phyloP scores from a whole-genome alignment of 306 rosid species.

The Lathyrus sativus region DNA sequence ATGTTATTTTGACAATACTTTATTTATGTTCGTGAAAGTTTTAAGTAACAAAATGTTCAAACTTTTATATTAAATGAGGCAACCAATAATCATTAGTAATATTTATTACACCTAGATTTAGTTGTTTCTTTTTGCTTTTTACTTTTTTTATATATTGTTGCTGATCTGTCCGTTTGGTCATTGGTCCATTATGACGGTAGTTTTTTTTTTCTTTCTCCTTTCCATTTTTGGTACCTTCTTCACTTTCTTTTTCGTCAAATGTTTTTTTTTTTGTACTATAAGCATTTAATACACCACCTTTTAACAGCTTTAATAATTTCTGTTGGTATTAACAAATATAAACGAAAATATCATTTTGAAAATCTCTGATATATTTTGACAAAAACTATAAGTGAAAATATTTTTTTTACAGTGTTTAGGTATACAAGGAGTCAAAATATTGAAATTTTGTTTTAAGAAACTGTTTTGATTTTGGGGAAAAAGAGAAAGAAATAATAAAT shows the following conservation, averaged over 20 bases:
- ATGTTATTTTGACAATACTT: no score
- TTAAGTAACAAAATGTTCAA: no score
- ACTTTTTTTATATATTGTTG: background rate
- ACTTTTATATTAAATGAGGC: no score
- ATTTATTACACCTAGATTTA: conserved; percentile 7
- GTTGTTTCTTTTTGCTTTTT: background rate
- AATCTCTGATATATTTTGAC: no score
- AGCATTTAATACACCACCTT: background rate
- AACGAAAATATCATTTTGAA: no score
- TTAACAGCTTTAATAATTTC: background rate
- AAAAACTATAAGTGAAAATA: no score
- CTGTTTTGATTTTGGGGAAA: background rate
- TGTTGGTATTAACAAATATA: background rate
- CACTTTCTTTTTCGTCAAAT: background rate
- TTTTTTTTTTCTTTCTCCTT: background rate
- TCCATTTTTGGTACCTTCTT: background rate
- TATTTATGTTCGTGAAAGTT: no score
- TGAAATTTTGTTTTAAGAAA: background rate
- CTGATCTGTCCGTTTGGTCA: conserved; percentile 26
- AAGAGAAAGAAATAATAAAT: background rate
- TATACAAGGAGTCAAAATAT: background rate
- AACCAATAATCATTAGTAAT: background rate
- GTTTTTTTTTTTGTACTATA: background rate
- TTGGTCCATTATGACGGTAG: conserved; percentile 36
- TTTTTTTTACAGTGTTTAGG: background rate